Conservation (phyloP, 148 eudicot species). For the Nyssa sinensis region DNA sequence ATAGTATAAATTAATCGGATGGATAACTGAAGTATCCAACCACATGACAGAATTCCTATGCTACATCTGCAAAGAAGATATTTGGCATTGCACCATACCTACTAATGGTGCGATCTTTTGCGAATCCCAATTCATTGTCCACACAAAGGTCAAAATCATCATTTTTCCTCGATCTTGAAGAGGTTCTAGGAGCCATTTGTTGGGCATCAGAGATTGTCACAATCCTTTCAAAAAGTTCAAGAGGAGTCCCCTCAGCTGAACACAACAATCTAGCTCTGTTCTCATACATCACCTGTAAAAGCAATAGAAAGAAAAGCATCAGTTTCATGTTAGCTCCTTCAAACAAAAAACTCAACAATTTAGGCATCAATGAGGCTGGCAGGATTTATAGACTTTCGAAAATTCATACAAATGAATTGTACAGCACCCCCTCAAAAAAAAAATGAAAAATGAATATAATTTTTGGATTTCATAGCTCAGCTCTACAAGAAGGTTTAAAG, state of each 20-base stretch:
- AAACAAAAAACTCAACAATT: neutral
- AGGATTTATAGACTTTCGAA: neutral
- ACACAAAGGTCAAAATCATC: constrained; percentile 83
- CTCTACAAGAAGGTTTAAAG: neutral
- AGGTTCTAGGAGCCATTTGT: constrained; percentile 65
- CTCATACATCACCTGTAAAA: constrained; percentile 83
- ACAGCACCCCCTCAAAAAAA: neutral
- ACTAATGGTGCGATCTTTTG: constrained; percentile 92
- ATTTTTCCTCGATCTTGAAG: constrained; percentile 70
- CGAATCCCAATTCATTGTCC: constrained; percentile 88
- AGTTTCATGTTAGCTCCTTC: neutral
- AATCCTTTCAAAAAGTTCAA: constrained; percentile 66
- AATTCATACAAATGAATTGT: too few relatives aligned
- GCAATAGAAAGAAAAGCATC: constrained; percentile 8
- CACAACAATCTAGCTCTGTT: constrained; percentile 77
- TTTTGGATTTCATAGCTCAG: neutral
- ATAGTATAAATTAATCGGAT: neutral
- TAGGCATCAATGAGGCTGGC: neutral
- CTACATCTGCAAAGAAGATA: neutral
- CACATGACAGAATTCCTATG: neutral
- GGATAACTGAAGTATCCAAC: neutral
- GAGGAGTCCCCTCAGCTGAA: constrained; percentile 83
- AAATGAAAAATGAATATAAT: neutral
- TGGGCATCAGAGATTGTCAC: constrained; percentile 85
- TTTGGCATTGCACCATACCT: constrained; percentile 41